Conservation (phyloP, 2,329 filamentous ascomycete genomes). For the Monosporascus ibericus region DNA sequence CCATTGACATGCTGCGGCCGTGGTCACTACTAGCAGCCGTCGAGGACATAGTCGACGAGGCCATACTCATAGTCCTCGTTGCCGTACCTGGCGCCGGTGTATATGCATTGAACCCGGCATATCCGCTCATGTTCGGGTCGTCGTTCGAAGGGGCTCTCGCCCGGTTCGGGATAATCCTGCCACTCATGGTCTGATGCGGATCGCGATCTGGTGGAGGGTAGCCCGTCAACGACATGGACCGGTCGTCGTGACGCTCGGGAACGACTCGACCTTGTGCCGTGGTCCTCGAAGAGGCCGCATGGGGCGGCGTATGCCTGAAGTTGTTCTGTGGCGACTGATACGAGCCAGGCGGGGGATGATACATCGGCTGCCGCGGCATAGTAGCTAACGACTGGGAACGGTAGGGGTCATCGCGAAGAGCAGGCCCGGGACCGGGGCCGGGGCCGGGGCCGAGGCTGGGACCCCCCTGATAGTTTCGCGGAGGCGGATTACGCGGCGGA, state of each 20-base stretch:
- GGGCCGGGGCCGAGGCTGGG: not conserved
- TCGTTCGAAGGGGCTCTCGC: slow-evolving; percentile 40
- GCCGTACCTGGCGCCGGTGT: slow-evolving; percentile 44
- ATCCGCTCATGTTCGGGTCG: slow-evolving; percentile 27
- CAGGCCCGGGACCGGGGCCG: slow-evolving; percentile 49
- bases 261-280: slow-evolving; percentile 89
- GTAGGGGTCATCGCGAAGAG: slow-evolving; percentile 78
- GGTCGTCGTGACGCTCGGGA: slow-evolving; percentile 84
- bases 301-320: slow-evolving; percentile 73
- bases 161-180: slow-evolving; percentile 79
- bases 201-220: slow-evolving; percentile 68
- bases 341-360: slow-evolving; percentile 55
- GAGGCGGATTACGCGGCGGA: slow-evolving; percentile 39
- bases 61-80: slow-evolving; percentile 57
- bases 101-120: slow-evolving; percentile 32
- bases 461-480: slow-evolving; percentile 57
- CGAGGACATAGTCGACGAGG: slow-evolving; percentile 50
- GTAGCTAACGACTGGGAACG: slow-evolving; percentile 90
- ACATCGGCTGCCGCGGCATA: slow-evolving; percentile 65
- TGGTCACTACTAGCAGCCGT: slow-evolving; percentile 39
- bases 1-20: slow-evolving; percentile 81
- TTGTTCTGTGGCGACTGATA: slow-evolving; percentile 64
- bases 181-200: slow-evolving; percentile 88
- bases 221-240: slow-evolving; percentile 93
- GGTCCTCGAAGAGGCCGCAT: slow-evolving; percentile 61